Evolutionary conservation across 345 rosid genomes (phyloP).

Genomic region (Linum usitatissimum): DNA sequence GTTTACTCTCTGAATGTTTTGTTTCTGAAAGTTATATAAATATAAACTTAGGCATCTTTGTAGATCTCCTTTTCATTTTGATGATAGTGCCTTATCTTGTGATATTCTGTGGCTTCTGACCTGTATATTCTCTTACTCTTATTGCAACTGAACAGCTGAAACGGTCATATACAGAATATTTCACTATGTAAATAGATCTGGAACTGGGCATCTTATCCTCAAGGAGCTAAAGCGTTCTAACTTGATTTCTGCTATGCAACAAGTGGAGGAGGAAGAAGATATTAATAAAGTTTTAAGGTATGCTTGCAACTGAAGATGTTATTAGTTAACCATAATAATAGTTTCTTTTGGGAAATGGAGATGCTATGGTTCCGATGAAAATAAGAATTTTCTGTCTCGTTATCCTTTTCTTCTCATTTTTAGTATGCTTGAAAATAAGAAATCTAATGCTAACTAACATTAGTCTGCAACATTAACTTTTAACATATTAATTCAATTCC

Average conservation of each 20-base stretch:
- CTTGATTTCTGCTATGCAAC: constrained; percentile 2
- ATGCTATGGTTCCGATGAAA: neutral
- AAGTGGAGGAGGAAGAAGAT: constrained; percentile 3
- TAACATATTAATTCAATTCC: too few relatives aligned
- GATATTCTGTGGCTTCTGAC: neutral
- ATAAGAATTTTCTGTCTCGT: neutral
- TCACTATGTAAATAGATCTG: constrained; percentile 6
- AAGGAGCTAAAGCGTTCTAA: constrained; percentile 1
- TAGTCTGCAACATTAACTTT: too few relatives aligned
- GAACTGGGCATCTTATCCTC: constrained; percentile 3
- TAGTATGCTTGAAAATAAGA: neutral
- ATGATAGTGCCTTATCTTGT: neutral
- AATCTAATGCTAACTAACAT: neutral
- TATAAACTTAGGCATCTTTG: neutral
- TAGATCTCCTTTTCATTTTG: too few relatives aligned
- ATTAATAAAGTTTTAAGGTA: constrained; percentile 4
- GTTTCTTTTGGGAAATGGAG: neutral
- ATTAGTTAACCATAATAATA: neutral
- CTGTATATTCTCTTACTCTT: neutral
- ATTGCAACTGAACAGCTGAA: constrained; percentile 4
- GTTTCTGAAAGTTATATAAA: too few relatives aligned
- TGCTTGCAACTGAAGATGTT: neutral
- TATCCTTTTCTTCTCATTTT: neutral
- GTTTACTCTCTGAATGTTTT: too few relatives aligned
- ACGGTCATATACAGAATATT: constrained; percentile 6